These are phyloP conservation scores for Aspergillus candidus DNA, from an alignment of 2,329 filamentous ascomycete genomes.

Conservation along the genomic window DNA sequence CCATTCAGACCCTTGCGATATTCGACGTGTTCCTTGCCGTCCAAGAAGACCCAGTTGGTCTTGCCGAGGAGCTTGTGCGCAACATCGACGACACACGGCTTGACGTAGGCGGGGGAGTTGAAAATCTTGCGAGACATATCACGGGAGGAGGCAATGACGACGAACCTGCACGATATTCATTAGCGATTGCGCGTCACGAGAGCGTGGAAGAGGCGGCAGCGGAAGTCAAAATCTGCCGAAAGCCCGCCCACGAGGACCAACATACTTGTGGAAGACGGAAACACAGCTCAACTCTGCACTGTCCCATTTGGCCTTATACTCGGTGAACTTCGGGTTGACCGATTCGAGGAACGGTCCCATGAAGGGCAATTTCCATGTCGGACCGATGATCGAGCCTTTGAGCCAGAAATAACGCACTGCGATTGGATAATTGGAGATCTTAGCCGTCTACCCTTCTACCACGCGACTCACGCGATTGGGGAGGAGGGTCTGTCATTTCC, in stretches of 20 bases:
- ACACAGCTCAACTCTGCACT: conserved; percentile 92
- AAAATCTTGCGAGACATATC: conserved; percentile 96
- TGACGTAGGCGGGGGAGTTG: conserved; percentile 86
- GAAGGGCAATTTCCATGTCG: conserved; percentile 70
- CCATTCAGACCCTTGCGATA: conserved; percentile 95
- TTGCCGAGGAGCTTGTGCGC: conserved; percentile 88
- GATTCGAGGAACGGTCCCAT: conserved; percentile 95
- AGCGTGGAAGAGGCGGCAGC: too few species aligned
- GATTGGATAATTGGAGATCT: conserved; percentile 2
- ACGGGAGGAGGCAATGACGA: conserved; percentile 90
- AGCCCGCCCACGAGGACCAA: neutral
- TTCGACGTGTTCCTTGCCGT: conserved; percentile 90
- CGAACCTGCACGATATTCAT: conserved; percentile 58
- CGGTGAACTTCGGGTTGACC: conserved; percentile 81
- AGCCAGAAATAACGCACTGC: conserved; percentile 67
- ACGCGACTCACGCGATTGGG: neutral
- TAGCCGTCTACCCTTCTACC: neutral
- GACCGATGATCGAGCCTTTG: conserved; percentile 71
- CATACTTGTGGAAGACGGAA: conserved; percentile 97
- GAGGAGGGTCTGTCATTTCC: too few species aligned
- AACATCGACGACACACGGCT: conserved; percentile 92
- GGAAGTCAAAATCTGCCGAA: too few species aligned
- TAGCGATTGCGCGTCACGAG: neutral
- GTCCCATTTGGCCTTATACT: conserved; percentile 88
- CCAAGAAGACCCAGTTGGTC: conserved; percentile 95